Base-by-base conservation (phyloP, 106 monocot species). In the Amphibolis antarctica region DNA sequence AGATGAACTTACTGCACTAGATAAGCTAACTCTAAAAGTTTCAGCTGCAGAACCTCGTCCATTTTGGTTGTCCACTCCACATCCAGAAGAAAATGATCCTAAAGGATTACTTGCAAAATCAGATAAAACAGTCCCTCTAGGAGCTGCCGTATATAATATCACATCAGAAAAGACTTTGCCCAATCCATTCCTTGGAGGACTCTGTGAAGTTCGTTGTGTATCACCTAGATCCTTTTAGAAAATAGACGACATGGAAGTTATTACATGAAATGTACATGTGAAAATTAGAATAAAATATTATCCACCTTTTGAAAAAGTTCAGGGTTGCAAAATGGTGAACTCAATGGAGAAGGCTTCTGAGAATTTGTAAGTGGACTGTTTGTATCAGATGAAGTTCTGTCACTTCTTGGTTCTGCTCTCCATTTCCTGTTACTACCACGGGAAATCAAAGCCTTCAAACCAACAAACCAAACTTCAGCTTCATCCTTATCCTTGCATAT, bases 401-500 rank as follows among this genome's bases (percentile, higher is more conserved):
- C 86, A 26, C 60, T 73, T 57, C 53, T 76, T 43, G 73, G 43
- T 63, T 86, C 82, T 60, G 60, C 15, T 69, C 69, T 76, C 82
- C 75, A 78, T 28, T 71, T 86, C 27, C 64, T 55, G 52, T 59
- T 63, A 47, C 52, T 65, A 28, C 70, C 71, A 49, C 50, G 63
- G 14, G 79, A 79, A 26, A 82, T 82, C 64, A 86, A 63, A 48
- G 82, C 76, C 68, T 82, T 86, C 58, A 86, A 46, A 71, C 79
- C 86, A 61, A 77, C 86, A 79, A 86, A 82, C 86, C 86, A 86
- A 23, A 79, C 79, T 74, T 86, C 86, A 31, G 86, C 82, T 77
- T 86, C 86, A 64, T 86, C 81, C 68, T 82, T 86, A 71, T 86
- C 86, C 65, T 86, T 86, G 79, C 86, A 86, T 64, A 86, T 86